phyloP scores from a whole-genome alignment of 1,284 basidiomycete species.

The Trichosporon asahii region DNA sequence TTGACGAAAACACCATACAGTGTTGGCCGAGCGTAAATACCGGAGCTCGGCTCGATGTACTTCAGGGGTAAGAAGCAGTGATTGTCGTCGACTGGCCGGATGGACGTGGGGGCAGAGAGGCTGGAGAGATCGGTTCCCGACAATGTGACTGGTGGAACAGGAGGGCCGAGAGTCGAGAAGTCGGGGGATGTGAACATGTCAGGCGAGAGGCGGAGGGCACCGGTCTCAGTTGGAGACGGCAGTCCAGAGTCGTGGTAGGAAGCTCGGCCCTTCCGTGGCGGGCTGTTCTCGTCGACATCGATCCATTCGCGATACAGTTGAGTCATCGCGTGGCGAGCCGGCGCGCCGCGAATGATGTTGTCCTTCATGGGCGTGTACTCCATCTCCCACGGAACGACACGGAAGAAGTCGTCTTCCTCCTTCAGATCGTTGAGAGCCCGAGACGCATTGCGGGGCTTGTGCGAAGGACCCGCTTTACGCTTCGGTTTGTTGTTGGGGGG shows the following conservation, averaged over 20 bases:
- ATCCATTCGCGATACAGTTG: conserved; percentile 45
- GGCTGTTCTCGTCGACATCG: conserved; percentile 34
- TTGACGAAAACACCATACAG: conserved; percentile 48
- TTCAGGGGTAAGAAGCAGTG: conserved; percentile 42
- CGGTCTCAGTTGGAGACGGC: conserved; percentile 47
- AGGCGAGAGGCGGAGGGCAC: conserved; percentile 36
- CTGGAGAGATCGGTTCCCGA: conserved; percentile 33
- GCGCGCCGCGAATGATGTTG: conserved; percentile 41
- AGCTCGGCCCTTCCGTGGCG: conserved; percentile 18
- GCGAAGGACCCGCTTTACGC: conserved; percentile 10
- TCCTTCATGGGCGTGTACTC: conserved; percentile 49
- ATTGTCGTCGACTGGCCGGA: conserved; percentile 37
- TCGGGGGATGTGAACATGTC: conserved; percentile 47
- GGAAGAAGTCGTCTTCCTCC: conserved; percentile 44
- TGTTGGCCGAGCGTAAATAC: conserved; percentile 43
- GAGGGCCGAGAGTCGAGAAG: conserved; percentile 53
- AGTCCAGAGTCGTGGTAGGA: conserved; percentile 40
- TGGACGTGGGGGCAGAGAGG: conserved; percentile 27
- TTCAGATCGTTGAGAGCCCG: conserved; percentile 2
- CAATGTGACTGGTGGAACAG: conserved; percentile 47
- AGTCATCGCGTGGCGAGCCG: conserved; percentile 33
- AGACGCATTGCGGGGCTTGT: conserved; percentile 17
- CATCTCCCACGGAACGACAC: conserved; percentile 42
- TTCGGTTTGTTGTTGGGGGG: conserved; percentile 19
- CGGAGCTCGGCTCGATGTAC: conserved; percentile 36